phyloP scores from a whole-genome alignment of 2,329 filamentous ascomycete species.

The Fusarium virguliforme region DNA sequence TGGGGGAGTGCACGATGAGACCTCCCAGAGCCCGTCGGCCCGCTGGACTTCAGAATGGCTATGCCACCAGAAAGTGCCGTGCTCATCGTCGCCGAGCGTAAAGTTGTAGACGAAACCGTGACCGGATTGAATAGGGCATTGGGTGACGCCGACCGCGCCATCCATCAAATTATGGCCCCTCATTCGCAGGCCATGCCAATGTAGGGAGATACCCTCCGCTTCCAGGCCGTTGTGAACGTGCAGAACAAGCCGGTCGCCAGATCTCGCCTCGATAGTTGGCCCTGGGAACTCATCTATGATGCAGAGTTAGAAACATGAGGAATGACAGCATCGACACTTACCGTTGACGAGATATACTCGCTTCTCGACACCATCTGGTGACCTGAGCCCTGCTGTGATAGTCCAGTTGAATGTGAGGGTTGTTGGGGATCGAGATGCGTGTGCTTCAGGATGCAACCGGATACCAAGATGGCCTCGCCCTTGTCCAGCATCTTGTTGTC shows the following conservation, averaged over 20 bases:
- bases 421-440: not conserved
- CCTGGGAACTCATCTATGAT: not conserved
- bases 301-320: not conserved
- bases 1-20: not conserved
- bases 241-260: slow-evolving; percentile 1
- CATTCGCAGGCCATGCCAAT: slow-evolving; percentile 1
- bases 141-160: not conserved
- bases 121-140: not conserved
- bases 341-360: slow-evolving; percentile 9
- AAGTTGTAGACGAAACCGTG: not conserved
- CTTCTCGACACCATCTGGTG: slow-evolving; percentile 1
- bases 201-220: not conserved
- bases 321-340: not conserved
- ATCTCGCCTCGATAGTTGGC: not conserved
- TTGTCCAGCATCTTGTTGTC: too few species aligned
- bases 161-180: not conserved
- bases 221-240: not conserved
- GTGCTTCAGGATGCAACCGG: not conserved
- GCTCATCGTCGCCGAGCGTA: not conserved
- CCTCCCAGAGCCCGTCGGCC: slow-evolving; percentile 8
- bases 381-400: not conserved
- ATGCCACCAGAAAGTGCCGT: slow-evolving; percentile 11
- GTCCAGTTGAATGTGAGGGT: slow-evolving; percentile 5
- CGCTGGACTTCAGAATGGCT: not conserved
- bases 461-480: not conserved